These are phyloP conservation scores for Monilinia aucupariae DNA, from an alignment of 2,329 filamentous ascomycete species.

Conservation along the genomic window DNA sequence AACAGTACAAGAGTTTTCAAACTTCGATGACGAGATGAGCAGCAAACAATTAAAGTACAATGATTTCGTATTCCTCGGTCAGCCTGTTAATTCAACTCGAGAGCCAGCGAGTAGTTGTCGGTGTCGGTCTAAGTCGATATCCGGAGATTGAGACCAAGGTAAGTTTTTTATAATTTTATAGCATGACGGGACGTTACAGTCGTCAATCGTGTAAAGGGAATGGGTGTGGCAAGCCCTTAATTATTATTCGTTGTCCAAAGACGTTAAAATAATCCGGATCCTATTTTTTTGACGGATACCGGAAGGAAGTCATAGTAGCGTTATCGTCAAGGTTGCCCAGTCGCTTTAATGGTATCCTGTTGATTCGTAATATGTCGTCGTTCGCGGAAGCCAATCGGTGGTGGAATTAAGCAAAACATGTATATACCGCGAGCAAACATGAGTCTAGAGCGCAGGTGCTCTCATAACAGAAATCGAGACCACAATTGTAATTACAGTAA, in stretches of 20 bases:
- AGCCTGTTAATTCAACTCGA: slow-evolving; percentile 12
- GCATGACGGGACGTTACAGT: slow-evolving; percentile 16
- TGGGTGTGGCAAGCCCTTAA: slow-evolving; percentile 6
- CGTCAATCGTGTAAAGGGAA: slow-evolving; percentile 14
- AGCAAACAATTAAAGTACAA: slow-evolving; percentile 17
- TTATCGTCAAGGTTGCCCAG: slow-evolving; percentile 36
- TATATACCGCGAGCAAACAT: slow-evolving; percentile 16
- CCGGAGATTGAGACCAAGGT: slow-evolving; percentile 6
- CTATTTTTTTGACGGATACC: slow-evolving; percentile 12
- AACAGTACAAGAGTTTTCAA: slow-evolving; percentile 15
- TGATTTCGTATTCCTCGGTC: slow-evolving; percentile 9
- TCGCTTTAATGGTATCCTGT: slow-evolving; percentile 35
- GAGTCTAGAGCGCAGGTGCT: slow-evolving; percentile 5
- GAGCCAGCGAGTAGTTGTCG: slow-evolving; percentile 9
- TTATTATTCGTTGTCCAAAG: slow-evolving; percentile 16
- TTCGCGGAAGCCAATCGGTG: slow-evolving; percentile 23
- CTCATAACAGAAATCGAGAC: slow-evolving; percentile 6
- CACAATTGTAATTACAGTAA: slow-evolving; percentile 15
- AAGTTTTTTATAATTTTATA: slow-evolving; percentile 17
- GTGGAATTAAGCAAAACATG: slow-evolving; percentile 9
- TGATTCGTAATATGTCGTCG: slow-evolving; percentile 26
- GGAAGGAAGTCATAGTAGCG: slow-evolving; percentile 32
- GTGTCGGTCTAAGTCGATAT: slow-evolving; percentile 3
- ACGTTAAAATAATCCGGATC: slow-evolving; percentile 15
- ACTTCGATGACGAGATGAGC: background rate